Percentiles rank a stretch among this genome's conserved stretches.
phyloP scores from a whole-genome alignment of 129 eudicot genomes.

The Flaveria ramosissima region DNA sequence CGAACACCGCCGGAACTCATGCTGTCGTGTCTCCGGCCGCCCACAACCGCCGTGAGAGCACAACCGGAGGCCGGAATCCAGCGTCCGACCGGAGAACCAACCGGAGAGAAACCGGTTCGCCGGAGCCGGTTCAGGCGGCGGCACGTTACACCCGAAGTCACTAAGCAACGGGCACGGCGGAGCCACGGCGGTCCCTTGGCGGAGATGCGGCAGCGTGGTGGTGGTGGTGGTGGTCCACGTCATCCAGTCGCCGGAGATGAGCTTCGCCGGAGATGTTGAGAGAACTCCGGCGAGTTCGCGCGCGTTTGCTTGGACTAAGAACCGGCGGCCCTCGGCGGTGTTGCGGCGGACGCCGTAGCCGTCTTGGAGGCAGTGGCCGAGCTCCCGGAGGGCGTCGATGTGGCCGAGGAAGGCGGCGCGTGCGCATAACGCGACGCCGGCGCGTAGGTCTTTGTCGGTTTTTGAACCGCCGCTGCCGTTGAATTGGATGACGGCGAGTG shows the following conservation, averaged over 20 bases:
- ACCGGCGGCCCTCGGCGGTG: conserved; percentile 75
- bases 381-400: conserved; percentile 86
- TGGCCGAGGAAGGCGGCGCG: conserved; percentile 90
- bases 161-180: conserved; percentile 70
- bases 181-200: conserved; percentile 38
- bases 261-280: conserved; percentile 42
- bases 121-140: conserved; percentile 66
- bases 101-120: conserved; percentile 65
- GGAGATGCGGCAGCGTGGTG: conserved; percentile 38
- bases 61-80: conserved; percentile 57
- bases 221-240: conserved; percentile 48
- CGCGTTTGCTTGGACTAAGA: conserved; percentile 89
- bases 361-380: conserved; percentile 95
- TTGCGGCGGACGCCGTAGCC: conserved; percentile 90
- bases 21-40: conserved; percentile 75
- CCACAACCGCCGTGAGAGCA: conserved; percentile 79
- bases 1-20: conserved; percentile 83
- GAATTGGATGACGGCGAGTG: conserved; percentile 78
- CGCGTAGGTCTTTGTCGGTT: conserved; percentile 77
- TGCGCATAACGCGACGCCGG: conserved; percentile 88
- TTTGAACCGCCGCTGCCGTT: conserved; percentile 90
- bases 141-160: conserved; percentile 86
- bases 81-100: conserved; percentile 52
- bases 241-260: conserved; percentile 56
- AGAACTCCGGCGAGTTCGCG: conserved; percentile 79